Evolutionary conservation across 2,329 filamentous ascomycete genomes (phyloP), one percentile per base, ranked within the genome.

Genomic region (Pseudopithomyces chartarum): DNA sequence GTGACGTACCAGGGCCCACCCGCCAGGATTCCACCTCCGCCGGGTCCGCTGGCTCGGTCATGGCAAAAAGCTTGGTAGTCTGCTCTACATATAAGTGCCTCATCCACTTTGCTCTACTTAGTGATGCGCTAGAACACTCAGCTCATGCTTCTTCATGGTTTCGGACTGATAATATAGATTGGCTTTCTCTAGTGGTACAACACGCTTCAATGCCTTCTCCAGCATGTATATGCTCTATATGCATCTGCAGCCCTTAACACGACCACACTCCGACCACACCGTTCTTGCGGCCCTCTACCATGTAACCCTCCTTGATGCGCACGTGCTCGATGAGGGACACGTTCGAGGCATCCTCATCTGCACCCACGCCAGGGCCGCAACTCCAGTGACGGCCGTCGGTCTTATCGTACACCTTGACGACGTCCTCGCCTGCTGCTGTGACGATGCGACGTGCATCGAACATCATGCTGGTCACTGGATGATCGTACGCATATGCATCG

Each of bases 351-450:
- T 90, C 87, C 19, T 87, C 85, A 57, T 88, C 88, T 11, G 78
- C 75, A 2, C 82, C 84, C 46, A 90, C 86, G 34, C 93, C 94
- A 2, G 92, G 88, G 52, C 95, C 95, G 76, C 93, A 97, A 75
- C 97, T 92, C 95, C 95, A 99, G 76, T 98, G 95, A 59, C 91
- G 83, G 39, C 92, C 92, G 73, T 99, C 95, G 2, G 92, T 89
- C 83, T 98, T 98, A 80, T 99, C 95, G 79, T 98, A 99, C 57
- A 99, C 90, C 79, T 99, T 99, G 66, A 95, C 93, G 22, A 98
- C 92, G 69, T 92, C 88, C 76, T 98, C 95, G 40, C 93, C 91
- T 0, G 92, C 92, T 2, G 95, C 94, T 51, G 90, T 87, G 33
- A 95, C 92, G 64, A 99, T 99, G 49, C 93, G 87, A 51, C 93